A percentile compares a stretch with the other conserved stretches of the same genome.
phyloP scores from a whole-genome alignment of 2,329 filamentous ascomycete genomes.

The Colletotrichum limetticola region DNA sequence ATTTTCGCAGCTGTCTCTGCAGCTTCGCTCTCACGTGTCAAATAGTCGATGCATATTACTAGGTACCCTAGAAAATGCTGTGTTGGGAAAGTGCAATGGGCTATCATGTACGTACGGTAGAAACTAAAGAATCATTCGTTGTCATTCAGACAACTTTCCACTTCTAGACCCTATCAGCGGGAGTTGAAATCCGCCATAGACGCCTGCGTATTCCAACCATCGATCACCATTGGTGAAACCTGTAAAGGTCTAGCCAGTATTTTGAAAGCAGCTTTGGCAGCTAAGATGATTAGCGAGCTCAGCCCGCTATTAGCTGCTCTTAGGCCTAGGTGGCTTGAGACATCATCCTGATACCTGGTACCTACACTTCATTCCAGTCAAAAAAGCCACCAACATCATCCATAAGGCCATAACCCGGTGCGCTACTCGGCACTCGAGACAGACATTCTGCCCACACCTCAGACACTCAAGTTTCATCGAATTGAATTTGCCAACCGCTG shows the following conservation, averaged over 20 bases:
- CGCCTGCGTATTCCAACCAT: not conserved
- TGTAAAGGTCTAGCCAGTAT: not conserved
- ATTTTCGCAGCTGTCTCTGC: constrained; percentile 52
- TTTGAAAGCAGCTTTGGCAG: not conserved
- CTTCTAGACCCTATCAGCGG: not conserved
- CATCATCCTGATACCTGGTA: not conserved
- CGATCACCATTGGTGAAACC: not conserved
- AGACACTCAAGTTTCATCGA: not conserved
- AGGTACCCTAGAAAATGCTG: no score
- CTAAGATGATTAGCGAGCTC: not conserved
- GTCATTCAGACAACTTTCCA: not conserved
- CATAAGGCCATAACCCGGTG: not conserved
- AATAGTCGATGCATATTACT: not conserved
- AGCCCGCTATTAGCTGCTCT: not conserved
- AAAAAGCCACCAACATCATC: not conserved
- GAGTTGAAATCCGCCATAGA: not conserved
- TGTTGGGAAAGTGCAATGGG: not conserved
- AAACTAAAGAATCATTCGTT: not conserved
- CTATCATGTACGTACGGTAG: not conserved
- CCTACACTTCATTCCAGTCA: not conserved
- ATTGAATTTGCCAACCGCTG: not conserved
- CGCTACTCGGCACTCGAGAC: not conserved
- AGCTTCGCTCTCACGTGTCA: constrained; percentile 36
- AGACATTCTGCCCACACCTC: not conserved
- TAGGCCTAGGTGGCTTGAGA: not conserved